A percentile compares a stretch with the other conserved stretches of the same genome.
These are phyloP conservation scores for Candida coleopterorum DNA, from an alignment of 805 yeast species.

Conservation along the genomic window DNA sequence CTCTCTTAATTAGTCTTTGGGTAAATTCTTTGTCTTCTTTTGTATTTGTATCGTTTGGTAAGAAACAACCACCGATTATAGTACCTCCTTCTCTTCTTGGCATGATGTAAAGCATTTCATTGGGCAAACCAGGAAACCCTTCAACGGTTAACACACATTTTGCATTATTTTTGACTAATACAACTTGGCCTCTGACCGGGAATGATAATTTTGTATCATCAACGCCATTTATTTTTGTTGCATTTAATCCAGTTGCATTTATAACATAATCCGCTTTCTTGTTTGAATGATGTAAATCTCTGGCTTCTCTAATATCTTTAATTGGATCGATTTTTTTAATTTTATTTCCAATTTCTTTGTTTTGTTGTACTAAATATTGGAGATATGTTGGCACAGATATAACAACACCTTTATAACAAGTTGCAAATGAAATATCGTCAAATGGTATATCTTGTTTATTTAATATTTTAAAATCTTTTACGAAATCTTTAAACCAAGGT, in stretches of 20 bases:
- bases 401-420: slow-evolving; percentile 49
- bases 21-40: slow-evolving; percentile 40
- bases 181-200: slow-evolving; percentile 60
- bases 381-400: slow-evolving; percentile 57
- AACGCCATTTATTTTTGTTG: slow-evolving; percentile 42
- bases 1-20: slow-evolving; percentile 43
- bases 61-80: slow-evolving; percentile 55
- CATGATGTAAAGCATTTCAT: slow-evolving; percentile 54
- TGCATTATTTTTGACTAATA: slow-evolving; percentile 44
- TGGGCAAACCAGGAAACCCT: slow-evolving; percentile 25
- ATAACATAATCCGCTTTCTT: slow-evolving; percentile 46
- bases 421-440: slow-evolving; percentile 38
- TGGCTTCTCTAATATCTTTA: slow-evolving; percentile 46
- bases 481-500: slow-evolving; percentile 47
- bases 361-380: slow-evolving; percentile 44
- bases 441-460: slow-evolving; percentile 34
- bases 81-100: slow-evolving; percentile 76
- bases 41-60: slow-evolving; percentile 12
- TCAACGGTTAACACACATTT: slow-evolving; percentile 26
- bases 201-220: slow-evolving; percentile 35
- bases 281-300: slow-evolving; percentile 33
- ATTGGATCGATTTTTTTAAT: slow-evolving; percentile 39
- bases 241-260: slow-evolving; percentile 54
- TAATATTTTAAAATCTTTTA: slow-evolving; percentile 35
- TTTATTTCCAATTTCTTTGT: slow-evolving; percentile 43